Evolutionary conservation across 129 eudicot species (phyloP).

Genomic region (Arctium lappa): DNA sequence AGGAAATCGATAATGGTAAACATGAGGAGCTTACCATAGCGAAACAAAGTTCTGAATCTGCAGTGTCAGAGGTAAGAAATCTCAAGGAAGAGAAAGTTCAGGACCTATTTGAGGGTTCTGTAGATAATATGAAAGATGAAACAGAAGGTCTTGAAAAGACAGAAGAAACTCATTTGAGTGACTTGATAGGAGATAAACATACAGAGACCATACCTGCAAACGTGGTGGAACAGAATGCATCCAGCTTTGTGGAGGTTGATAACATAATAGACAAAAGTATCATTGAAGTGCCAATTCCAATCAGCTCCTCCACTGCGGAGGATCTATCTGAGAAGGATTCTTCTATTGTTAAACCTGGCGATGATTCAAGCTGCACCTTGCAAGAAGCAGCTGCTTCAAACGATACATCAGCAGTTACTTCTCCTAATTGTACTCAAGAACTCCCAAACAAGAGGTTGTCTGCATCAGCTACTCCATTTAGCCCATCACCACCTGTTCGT

Average conservation of each 20-base stretch:
- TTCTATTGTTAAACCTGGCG: slow-evolving; percentile 22
- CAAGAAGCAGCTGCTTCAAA: slow-evolving; percentile 33
- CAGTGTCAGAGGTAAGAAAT: slow-evolving; percentile 25
- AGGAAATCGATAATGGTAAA: slow-evolving; percentile 39
- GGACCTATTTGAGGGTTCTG: slow-evolving; percentile 19
- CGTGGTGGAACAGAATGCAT: slow-evolving; percentile 20
- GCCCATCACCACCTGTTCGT: slow-evolving; percentile 68
- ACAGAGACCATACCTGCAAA: slow-evolving; percentile 26
- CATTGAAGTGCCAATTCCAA: slow-evolving; percentile 29
- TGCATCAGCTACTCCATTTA: slow-evolving; percentile 91
- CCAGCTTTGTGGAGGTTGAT: slow-evolving; percentile 36
- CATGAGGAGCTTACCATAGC: slow-evolving; percentile 23
- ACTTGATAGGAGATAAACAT: slow-evolving; percentile 17
- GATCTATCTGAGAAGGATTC: slow-evolving; percentile 30
- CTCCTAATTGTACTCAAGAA: slow-evolving; percentile 44
- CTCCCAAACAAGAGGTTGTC: slow-evolving; percentile 64
- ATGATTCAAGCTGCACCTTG: slow-evolving; percentile 4
- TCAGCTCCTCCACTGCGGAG: slow-evolving; percentile 29
- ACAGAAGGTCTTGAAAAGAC: slow-evolving; percentile 16
- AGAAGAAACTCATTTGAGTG: slow-evolving; percentile 43
- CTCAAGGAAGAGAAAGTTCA: slow-evolving; percentile 38
- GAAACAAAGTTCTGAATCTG: slow-evolving; percentile 21
- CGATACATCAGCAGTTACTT: slow-evolving; percentile 36
- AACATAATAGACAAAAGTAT: slow-evolving; percentile 35
- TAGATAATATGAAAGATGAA: slow-evolving; percentile 33